A percentile compares a stretch with the other conserved stretches of the same genome.
phyloP scores from a whole-genome alignment of 805 yeast species.

The Wickerhamiella sergipiensis region DNA sequence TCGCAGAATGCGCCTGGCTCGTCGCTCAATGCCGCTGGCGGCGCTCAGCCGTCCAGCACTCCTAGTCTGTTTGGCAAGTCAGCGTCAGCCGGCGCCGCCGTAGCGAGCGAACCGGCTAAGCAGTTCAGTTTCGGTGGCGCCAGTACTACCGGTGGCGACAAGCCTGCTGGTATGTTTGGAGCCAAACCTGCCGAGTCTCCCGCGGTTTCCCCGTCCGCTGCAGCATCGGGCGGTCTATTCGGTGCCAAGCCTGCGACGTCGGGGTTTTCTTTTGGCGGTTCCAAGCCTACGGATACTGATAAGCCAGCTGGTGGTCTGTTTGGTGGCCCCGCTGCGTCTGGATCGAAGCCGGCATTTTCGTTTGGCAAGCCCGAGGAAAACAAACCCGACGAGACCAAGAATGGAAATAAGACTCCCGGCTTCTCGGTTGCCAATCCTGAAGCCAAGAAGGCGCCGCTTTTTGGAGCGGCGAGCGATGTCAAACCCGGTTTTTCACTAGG shows the following conservation, averaged over 20 bases:
- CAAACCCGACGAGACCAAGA: too few species aligned
- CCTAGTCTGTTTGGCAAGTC: background rate
- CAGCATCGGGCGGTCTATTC: background rate
- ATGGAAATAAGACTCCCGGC: background rate
- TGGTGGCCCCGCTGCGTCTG: background rate
- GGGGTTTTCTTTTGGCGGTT: conserved; percentile 9
- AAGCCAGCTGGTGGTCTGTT: background rate
- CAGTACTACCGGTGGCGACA: background rate
- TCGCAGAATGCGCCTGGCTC: background rate
- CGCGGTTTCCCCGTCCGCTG: too few species aligned
- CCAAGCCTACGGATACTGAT: background rate
- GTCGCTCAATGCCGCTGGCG: background rate
- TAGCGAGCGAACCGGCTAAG: background rate
- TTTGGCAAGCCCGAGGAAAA: background rate
- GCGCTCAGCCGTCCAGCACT: background rate
- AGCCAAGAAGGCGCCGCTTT: background rate
- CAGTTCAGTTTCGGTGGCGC: background rate
- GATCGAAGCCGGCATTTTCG: background rate
- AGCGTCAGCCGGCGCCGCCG: background rate
- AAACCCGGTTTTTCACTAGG: background rate
- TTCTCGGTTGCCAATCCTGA: background rate
- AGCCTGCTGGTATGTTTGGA: conserved; percentile 10
- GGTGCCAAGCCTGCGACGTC: conserved; percentile 7
- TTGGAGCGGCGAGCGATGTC: too few species aligned
- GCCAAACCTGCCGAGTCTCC: conserved; percentile 4